These are phyloP conservation scores for Pelagophyceae sp. DNA, from an alignment of 352 stramenopile species.

Conservation along the genomic window DNA sequence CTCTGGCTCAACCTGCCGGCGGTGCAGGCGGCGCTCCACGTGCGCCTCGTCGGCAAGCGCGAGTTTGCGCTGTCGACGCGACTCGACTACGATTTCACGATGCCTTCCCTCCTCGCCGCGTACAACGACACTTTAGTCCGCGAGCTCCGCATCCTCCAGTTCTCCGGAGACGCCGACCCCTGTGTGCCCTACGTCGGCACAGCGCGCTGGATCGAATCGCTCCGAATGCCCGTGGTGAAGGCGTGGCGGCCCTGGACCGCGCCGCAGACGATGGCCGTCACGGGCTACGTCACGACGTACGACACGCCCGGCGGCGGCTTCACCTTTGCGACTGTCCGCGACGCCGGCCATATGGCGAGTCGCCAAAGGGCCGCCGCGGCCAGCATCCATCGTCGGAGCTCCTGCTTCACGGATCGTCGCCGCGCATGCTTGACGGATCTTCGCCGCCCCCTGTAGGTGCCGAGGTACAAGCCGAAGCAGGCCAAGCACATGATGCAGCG, in stretches of 20 bases:
- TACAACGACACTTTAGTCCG: background rate
- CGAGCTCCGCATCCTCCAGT: conserved; percentile 15
- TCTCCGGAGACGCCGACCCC: conserved; percentile 17
- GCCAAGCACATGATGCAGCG: background rate
- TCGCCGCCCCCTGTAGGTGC: too few species aligned
- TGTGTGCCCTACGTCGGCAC: conserved; percentile 20
- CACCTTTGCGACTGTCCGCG: conserved; percentile 41
- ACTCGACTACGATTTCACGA: conserved; percentile 20
- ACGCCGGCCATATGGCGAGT: conserved; percentile 60
- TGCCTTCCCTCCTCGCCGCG: background rate
- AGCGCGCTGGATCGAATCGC: conserved; percentile 2
- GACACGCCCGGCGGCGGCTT: conserved; percentile 36
- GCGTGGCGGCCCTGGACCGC: conserved; percentile 6
- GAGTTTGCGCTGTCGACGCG: background rate
- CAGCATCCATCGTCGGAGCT: too few species aligned
- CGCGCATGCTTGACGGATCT: too few species aligned
- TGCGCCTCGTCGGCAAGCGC: background rate
- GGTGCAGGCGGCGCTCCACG: conserved; percentile 18
- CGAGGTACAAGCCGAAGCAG: conserved; percentile 38
- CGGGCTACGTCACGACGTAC: conserved; percentile 32
- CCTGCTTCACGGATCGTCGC: too few species aligned
- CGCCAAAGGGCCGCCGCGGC: too few species aligned
- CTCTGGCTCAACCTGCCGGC: background rate
- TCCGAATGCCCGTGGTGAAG: background rate
- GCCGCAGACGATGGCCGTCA: background rate